Evolutionary conservation across 2,329 filamentous ascomycete species (phyloP), one percentile per base, ranked within the genome.

Genomic region (Phialophora chinensis): DNA sequence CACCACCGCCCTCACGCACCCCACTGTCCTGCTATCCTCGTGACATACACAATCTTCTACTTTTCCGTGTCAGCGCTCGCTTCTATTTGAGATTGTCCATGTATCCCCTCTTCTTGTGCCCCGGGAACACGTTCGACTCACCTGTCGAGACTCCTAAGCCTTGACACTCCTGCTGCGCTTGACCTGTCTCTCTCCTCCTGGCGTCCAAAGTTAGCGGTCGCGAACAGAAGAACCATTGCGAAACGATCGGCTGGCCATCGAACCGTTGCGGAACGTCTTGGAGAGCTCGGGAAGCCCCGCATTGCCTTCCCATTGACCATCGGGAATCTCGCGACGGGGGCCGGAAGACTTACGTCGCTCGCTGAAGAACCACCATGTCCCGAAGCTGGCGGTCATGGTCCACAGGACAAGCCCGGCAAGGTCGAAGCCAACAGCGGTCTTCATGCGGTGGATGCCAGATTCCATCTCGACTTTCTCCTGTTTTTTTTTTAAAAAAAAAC

Each of bases 341-440:
- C 10, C 17, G 17, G 38, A 33, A 23, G 54, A 33, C 53, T 55
- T 55, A 47, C 55, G 31, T 31, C 33, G 17, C 31, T 63, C 58
- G 14, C 29, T 56, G 31, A 69, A 61, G 29, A 66, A 58, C 52
- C 53, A 65, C 61, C 62, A 63, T 2, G 60, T 50, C 5, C 62
- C 66, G 49, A 66, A 23, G 23, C 47, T 84, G 82, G 86, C 84
- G 2, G 87, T 88, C 55, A 89, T 77, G 58, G 92, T 79, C 93
- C 93, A 97, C 59, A 97, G 82, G 14, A 92, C 75, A 77, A 92
- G 85, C 76, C 90, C 91, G 55, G 86, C 81, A 59, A 96, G 78
- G 77, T 94, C 90, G 54, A 96, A 84, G 91, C 91, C 96, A 17
- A 95, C 91, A 4, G 92, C 91, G 75, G 89, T 88, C 81, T 93